These are phyloP conservation scores for Colletotrichum godetiae DNA, from an alignment of 2,329 filamentous ascomycete species.

Conservation along the genomic window DNA sequence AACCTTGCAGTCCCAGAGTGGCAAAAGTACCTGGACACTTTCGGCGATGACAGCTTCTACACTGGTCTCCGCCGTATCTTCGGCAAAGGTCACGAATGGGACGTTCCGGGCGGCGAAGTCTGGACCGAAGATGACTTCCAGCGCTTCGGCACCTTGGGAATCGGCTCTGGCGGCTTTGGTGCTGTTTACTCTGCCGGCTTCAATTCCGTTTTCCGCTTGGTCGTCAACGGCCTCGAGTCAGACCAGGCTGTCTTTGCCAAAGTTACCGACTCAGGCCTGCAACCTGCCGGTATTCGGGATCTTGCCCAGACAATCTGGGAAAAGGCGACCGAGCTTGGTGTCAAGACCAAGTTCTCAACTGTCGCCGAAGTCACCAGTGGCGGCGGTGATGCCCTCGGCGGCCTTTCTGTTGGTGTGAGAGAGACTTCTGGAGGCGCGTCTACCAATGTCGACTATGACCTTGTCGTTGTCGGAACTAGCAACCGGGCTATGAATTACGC, in stretches of 20 bases:
- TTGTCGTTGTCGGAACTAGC: not conserved
- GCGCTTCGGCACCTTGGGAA: constrained; percentile 11
- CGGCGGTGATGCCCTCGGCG: not conserved
- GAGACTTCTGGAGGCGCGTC: not conserved
- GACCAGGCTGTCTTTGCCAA: constrained; percentile 11
- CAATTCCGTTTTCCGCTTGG: constrained; percentile 7
- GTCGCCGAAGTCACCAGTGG: not conserved
- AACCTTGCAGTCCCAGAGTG: constrained; percentile 1
- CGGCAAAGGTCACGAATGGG: constrained; percentile 10
- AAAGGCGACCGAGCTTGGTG: constrained; percentile 4
- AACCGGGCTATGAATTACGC: not conserved
- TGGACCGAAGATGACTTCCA: constrained; percentile 15
- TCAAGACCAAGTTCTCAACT: constrained; percentile 9
- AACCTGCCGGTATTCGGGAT: constrained; percentile 11
- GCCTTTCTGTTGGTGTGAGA: not conserved
- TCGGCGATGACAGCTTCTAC: constrained; percentile 20
- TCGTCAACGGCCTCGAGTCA: constrained; percentile 11
- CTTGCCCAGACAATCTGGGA: constrained; percentile 10
- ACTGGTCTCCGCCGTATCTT: constrained; percentile 10
- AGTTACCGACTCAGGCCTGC: not conserved
- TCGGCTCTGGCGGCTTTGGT: constrained; percentile 14
- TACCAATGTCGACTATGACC: not conserved
- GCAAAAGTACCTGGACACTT: constrained; percentile 12
- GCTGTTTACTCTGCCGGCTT: constrained; percentile 13
- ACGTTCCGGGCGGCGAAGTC: constrained; percentile 2